Evolutionary conservation across 2,329 filamentous ascomycete species (phyloP).

Genomic region (Fusarium chuoi): DNA sequence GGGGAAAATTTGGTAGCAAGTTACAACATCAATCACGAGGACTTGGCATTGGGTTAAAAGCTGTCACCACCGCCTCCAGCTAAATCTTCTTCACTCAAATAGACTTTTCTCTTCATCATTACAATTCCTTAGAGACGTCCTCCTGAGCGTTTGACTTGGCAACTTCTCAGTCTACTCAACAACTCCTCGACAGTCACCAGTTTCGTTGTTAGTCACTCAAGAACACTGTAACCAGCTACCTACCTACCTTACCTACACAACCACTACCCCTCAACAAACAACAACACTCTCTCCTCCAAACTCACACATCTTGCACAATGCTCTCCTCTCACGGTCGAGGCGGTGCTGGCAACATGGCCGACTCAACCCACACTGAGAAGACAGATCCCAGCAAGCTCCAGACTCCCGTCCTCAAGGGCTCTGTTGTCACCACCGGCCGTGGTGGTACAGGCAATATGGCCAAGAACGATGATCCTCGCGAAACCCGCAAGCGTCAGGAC

Average conservation of each 20-base stretch:
- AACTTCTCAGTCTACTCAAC: neutral
- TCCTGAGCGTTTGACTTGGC: neutral
- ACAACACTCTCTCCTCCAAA: neutral
- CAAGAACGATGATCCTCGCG: constrained; percentile 73
- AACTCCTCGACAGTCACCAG: neutral
- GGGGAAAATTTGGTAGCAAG: constrained; percentile 24
- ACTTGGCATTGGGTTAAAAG: constrained; percentile 39
- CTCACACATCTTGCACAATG: constrained; percentile 47
- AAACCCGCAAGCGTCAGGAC: constrained; percentile 85
- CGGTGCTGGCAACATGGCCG: constrained; percentile 79
- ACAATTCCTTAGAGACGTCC: neutral
- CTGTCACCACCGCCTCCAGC: constrained; percentile 11
- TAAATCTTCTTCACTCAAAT: neutral
- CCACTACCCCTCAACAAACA: neutral
- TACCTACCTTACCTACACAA: neutral
- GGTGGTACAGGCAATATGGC: constrained; percentile 92
- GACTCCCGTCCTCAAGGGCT: constrained; percentile 84
- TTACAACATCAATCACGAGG: constrained; percentile 37
- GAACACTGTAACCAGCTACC: neutral
- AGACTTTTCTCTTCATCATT: neutral
- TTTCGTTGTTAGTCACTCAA: neutral
- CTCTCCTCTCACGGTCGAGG: constrained; percentile 77
- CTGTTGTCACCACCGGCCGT: constrained; percentile 89
- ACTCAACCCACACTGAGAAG: constrained; percentile 61
- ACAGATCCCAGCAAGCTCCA: constrained; percentile 72